These are phyloP conservation scores for Chamaecrista fasciculata DNA, from an alignment of 306 rosid genomes.

Conservation along the genomic window DNA sequence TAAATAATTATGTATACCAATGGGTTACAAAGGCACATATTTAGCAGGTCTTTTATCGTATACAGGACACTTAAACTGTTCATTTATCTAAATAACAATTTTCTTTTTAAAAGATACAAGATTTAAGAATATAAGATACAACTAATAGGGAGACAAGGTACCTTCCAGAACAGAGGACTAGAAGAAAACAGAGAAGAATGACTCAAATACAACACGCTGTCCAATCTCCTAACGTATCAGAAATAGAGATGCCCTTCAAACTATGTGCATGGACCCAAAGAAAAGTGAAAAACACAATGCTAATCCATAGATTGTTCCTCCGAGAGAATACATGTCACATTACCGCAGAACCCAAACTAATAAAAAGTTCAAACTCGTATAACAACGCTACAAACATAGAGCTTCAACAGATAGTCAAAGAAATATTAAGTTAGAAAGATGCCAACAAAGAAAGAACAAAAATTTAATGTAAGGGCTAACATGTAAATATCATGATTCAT, in stretches of 20 bases:
- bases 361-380: background rate
- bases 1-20: background rate
- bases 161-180: background rate
- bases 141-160: too few relatives aligned
- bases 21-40: background rate
- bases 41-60: too few relatives aligned
- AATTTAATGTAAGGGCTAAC: background rate
- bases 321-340: too few relatives aligned
- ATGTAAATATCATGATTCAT: background rate
- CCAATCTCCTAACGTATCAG: background rate
- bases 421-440: background rate
- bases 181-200: background rate
- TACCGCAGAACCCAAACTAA: too few relatives aligned
- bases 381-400: background rate
- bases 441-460: too few relatives aligned
- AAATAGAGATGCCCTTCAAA: background rate
- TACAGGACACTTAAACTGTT: too few relatives aligned
- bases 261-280: background rate
- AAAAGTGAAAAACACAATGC: too few relatives aligned
- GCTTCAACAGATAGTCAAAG: background rate
- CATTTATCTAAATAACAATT: too few relatives aligned
- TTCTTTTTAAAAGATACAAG: too few relatives aligned
- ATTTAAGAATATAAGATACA: too few relatives aligned
- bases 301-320: too few relatives aligned
- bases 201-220: background rate